phyloP scores from a whole-genome alignment of 208 protist genomes.

The Trypanosoma conorhini region DNA sequence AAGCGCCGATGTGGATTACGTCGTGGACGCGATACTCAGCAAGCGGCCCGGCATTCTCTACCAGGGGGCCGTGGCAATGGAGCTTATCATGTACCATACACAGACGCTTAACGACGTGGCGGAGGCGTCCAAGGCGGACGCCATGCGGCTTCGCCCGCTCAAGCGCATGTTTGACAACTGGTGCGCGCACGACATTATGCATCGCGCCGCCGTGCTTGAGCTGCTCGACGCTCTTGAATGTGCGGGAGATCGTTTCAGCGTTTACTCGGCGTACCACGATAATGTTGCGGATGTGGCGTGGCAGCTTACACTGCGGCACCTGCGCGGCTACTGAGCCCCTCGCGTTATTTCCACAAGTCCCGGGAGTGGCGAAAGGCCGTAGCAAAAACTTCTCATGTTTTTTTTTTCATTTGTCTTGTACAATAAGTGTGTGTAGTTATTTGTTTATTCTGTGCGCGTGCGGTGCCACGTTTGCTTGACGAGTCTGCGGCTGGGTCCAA shows the following conservation, averaged over 20 bases:
- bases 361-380: background rate
- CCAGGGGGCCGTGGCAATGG: constrained; percentile 62
- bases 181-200: constrained; percentile 42
- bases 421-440: too few relatives aligned
- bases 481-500: background rate
- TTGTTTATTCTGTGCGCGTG: too few relatives aligned
- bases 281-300: constrained; percentile 38
- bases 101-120: constrained; percentile 34
- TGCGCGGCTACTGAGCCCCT: constrained; percentile 35
- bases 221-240: constrained; percentile 37
- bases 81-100: constrained; percentile 71
- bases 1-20: constrained; percentile 40
- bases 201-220: constrained; percentile 39
- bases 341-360: background rate
- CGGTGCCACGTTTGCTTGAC: too few relatives aligned
- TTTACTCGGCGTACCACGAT: constrained; percentile 55
- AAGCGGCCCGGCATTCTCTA: constrained; percentile 37
- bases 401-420: background rate
- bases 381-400: background rate
- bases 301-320: background rate
- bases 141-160: constrained; percentile 43
- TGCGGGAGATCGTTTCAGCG: constrained; percentile 23
- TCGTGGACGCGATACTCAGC: constrained; percentile 44
- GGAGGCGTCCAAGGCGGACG: constrained; percentile 24
- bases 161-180: constrained; percentile 58